Percentiles rank a stretch among this genome's conserved stretches.
These are phyloP conservation scores for Candida sojae DNA, from an alignment of 1,139 yeast genomes.

Conservation along the genomic window DNA sequence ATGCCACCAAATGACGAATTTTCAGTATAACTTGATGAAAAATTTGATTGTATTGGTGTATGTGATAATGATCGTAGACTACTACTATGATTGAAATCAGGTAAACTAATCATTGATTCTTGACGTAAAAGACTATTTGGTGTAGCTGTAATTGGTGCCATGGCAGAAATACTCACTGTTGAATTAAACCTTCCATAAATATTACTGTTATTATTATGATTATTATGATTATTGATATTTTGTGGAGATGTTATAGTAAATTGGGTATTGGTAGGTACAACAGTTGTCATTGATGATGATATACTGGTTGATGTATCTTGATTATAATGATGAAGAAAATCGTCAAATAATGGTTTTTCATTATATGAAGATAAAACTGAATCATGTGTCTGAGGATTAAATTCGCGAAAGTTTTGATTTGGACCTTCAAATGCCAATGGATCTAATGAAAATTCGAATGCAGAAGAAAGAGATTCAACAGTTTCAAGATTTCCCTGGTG, in stretches of 20 bases:
- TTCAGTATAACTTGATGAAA: conserved; percentile 6
- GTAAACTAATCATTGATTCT: conserved; percentile 28
- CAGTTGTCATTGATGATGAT: conserved; percentile 11
- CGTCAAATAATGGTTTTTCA: conserved; percentile 16
- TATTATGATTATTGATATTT: background rate
- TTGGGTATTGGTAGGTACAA: conserved; percentile 12
- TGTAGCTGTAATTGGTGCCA: conserved; percentile 11
- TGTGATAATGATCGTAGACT: conserved; percentile 7
- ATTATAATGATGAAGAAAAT: conserved; percentile 9
- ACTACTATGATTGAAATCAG: conserved; percentile 18
- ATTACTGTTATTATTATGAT: background rate
- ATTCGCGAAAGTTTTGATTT: conserved; percentile 18
- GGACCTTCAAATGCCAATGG: conserved; percentile 40
- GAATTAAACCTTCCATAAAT: conserved; percentile 4
- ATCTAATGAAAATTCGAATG: conserved; percentile 32
- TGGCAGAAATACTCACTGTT: conserved; percentile 2
- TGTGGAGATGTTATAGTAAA: conserved; percentile 5
- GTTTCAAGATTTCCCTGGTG: conserved; percentile 5
- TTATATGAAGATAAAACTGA: conserved; percentile 12
- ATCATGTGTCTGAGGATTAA: conserved; percentile 8
- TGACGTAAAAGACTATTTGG: conserved; percentile 21
- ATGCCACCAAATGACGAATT: conserved; percentile 2
- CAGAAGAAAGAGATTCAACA: conserved; percentile 6
- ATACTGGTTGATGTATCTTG: conserved; percentile 8
- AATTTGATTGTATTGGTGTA: conserved; percentile 5